Percentiles rank a stretch among this genome's conserved stretches.
These are phyloP conservation scores for Carex pumila DNA, from an alignment of 176 grass and related monocot genomes.

Conservation along the genomic window DNA sequence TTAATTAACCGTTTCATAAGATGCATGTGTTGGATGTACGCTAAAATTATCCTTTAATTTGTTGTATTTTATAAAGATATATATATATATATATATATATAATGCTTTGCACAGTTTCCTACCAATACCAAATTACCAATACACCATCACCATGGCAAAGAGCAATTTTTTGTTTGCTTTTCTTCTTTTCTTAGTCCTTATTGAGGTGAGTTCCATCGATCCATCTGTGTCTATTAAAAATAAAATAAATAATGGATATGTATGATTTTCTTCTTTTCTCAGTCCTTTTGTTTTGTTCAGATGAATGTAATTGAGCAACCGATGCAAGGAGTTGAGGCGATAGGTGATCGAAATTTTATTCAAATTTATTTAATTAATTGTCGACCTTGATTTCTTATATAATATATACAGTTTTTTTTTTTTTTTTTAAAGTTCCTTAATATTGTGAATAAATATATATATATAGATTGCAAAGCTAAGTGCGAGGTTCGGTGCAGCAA, in stretches of 20 bases:
- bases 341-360: conserved; percentile 11
- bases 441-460: not conserved
- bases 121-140: not conserved
- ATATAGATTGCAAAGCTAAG: conserved; percentile 34
- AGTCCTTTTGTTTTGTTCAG: not conserved
- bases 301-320: conserved; percentile 24
- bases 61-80: not conserved
- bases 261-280: too few relatives aligned
- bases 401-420: not conserved
- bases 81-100: too few relatives aligned
- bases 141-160: not conserved
- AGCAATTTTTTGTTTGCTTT: not conserved
- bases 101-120: not conserved
- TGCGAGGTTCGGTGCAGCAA: conserved; percentile 66
- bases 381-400: not conserved
- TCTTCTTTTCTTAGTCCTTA: conserved; percentile 38
- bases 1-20: not conserved
- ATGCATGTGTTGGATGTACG: not conserved
- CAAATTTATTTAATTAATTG: not conserved
- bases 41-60: not conserved
- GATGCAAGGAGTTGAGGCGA: conserved; percentile 18
- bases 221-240: not conserved
- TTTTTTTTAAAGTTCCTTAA: too few relatives aligned
- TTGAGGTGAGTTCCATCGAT: conserved; percentile 23
- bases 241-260: too few relatives aligned